Conservation (phyloP, 208 protist species). For the Balamuthia mandrillaris region DNA sequence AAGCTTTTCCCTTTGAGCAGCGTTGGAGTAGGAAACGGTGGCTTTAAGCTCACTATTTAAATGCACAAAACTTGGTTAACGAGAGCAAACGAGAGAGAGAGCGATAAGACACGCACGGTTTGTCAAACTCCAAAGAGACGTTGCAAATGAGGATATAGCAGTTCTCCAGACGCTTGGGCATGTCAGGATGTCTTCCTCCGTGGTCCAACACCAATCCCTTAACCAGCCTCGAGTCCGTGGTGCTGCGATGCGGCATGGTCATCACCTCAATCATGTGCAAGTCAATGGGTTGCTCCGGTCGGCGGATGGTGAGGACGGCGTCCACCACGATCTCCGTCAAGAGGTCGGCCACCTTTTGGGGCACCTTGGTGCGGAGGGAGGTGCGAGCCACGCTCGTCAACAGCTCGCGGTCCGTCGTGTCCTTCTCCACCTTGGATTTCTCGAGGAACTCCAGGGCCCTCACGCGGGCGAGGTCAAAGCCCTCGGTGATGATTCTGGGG, state of each 20-base stretch:
- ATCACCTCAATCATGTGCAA: slow-evolving; percentile 99
- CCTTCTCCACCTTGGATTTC: slow-evolving; percentile 44
- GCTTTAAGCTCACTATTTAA: slow-evolving; percentile 91
- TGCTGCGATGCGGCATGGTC: slow-evolving; percentile 96
- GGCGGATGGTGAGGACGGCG: slow-evolving; percentile 84
- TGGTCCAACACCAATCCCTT: slow-evolving; percentile 99
- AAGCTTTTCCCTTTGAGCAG: slow-evolving; percentile 94
- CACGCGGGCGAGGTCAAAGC: slow-evolving; percentile 92
- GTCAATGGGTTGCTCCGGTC: slow-evolving; percentile 86
- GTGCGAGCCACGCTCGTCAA: slow-evolving; percentile 92
- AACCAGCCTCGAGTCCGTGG: slow-evolving; percentile 92
- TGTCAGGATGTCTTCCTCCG: slow-evolving; percentile 97
- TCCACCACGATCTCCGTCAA: slow-evolving; percentile 93
- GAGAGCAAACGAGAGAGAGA: background rate
- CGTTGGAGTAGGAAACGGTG: slow-evolving; percentile 95
- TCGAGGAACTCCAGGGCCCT: slow-evolving; percentile 86
- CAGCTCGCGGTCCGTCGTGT: slow-evolving; percentile 80
- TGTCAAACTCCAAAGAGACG: slow-evolving; percentile 99
- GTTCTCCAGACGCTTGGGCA: slow-evolving; percentile 95
- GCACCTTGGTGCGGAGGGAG: slow-evolving; percentile 92
- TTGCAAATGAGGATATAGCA: slow-evolving; percentile 97
- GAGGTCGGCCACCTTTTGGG: slow-evolving; percentile 77
- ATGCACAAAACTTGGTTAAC: background rate
- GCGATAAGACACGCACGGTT: slow-evolving; percentile 69
- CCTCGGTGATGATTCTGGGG: slow-evolving; percentile 94